These are phyloP conservation scores for Postia placenta DNA, from an alignment of 768 basidiomycete genomes.

Conservation along the genomic window DNA sequence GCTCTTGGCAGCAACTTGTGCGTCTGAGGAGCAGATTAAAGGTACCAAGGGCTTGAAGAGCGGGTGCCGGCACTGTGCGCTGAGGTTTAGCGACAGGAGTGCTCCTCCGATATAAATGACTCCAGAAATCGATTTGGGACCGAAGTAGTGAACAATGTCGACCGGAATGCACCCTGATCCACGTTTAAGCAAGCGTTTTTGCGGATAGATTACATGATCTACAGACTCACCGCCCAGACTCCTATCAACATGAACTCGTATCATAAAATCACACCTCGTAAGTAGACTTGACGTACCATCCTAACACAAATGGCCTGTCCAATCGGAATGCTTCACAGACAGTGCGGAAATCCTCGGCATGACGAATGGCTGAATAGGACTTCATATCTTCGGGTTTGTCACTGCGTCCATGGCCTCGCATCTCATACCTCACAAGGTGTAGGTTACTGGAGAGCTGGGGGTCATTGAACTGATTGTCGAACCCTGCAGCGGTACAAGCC, in stretches of 20 bases:
- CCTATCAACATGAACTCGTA: too few species aligned
- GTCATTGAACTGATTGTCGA: slow-evolving; percentile 33
- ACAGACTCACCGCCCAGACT: slow-evolving; percentile 19
- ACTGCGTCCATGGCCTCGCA: slow-evolving; percentile 26
- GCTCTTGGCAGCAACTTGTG: slow-evolving; percentile 8
- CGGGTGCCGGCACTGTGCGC: slow-evolving; percentile 1
- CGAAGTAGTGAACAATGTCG: slow-evolving; percentile 15
- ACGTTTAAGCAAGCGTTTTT: not conserved
- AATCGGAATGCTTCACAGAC: slow-evolving; percentile 21
- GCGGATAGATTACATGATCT: too few species aligned
- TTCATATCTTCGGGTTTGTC: slow-evolving; percentile 16
- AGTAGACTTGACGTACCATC: slow-evolving; percentile 14
- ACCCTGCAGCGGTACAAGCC: slow-evolving; percentile 28
- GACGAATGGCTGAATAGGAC: slow-evolving; percentile 16
- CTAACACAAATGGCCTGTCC: slow-evolving; percentile 16
- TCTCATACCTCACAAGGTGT: slow-evolving; percentile 28
- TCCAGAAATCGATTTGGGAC: slow-evolving; percentile 15
- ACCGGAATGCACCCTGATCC: not conserved
- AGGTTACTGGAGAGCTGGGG: slow-evolving; percentile 19
- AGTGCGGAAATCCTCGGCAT: slow-evolving; percentile 25
- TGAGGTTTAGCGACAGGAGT: slow-evolving; percentile 11
- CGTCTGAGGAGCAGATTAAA: slow-evolving; percentile 8
- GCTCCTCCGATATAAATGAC: slow-evolving; percentile 20
- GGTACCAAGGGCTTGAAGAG: slow-evolving; percentile 6
- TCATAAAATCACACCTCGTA: not conserved